Percentiles rank a stretch among this genome's conserved stretches.
phyloP scores from a whole-genome alignment of 805 yeast genomes.

The Candida loeiensis region DNA sequence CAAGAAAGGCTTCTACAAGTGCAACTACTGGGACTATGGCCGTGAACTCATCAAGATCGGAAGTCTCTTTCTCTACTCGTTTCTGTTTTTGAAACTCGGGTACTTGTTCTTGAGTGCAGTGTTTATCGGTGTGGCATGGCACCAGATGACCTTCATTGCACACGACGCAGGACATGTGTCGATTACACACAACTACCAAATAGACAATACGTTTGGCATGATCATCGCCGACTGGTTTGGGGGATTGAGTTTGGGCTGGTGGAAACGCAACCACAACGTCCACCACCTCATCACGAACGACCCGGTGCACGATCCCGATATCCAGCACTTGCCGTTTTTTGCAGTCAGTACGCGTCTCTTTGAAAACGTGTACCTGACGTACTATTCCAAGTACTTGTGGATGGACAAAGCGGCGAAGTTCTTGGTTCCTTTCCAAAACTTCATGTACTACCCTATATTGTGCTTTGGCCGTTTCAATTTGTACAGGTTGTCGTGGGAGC shows the following conservation, averaged over 20 bases:
- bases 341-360: conserved; percentile 76
- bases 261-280: conserved; percentile 93
- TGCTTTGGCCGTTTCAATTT: conserved; percentile 83
- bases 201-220: conserved; percentile 73
- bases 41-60: conserved; percentile 63
- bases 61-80: conserved; percentile 48
- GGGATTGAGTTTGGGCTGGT: conserved; percentile 91
- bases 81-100: conserved; percentile 44
- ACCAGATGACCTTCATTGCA: conserved; percentile 80
- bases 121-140: conserved; percentile 77
- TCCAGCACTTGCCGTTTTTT: conserved; percentile 88
- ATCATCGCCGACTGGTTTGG: conserved; percentile 75
- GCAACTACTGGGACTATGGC: conserved; percentile 71
- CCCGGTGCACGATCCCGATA: conserved; percentile 92
- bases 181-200: conserved; percentile 73
- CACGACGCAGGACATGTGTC: conserved; percentile 90
- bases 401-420: conserved; percentile 63
- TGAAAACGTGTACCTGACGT: conserved; percentile 71
- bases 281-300: conserved; percentile 90
- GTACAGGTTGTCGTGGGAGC: conserved; percentile 77
- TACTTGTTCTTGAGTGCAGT: conserved; percentile 57
- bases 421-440: conserved; percentile 62
- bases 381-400: conserved; percentile 63
- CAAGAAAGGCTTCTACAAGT: conserved; percentile 61
- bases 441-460: conserved; percentile 72